Percentiles rank a stretch among this genome's conserved stretches.
Conservation (phyloP, 2,329 filamentous ascomycete genomes). For the Cryphonectria radicalis region DNA sequence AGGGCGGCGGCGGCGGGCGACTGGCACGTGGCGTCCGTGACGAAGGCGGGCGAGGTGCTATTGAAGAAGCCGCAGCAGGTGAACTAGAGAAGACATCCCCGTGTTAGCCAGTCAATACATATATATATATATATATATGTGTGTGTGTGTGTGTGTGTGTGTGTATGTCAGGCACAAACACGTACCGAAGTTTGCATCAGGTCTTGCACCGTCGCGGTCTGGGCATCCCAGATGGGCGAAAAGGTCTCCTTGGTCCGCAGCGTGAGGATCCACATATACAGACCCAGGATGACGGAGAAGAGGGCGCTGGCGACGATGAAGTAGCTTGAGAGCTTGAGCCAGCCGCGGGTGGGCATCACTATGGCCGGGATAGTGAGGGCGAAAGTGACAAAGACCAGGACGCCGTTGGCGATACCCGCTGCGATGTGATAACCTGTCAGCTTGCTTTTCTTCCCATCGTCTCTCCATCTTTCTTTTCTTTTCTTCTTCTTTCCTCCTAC, state of each 20-base stretch:
- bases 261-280: constrained; percentile 75
- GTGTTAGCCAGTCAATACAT: constrained; percentile 26
- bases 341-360: constrained; percentile 66
- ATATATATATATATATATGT: no score
- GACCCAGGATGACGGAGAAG: constrained; percentile 68
- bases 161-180: constrained; percentile 19
- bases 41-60: constrained; percentile 71
- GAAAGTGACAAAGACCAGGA: constrained; percentile 74
- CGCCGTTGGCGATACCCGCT: constrained; percentile 74
- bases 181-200: constrained; percentile 72
- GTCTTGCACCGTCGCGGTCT: constrained; percentile 62
- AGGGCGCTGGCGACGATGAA: constrained; percentile 64
- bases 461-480: background rate
- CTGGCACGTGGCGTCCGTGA: constrained; percentile 69
- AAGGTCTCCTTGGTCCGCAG: constrained; percentile 69
- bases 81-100: constrained; percentile 58
- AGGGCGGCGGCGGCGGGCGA: constrained; percentile 73
- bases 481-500: background rate
- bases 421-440: constrained; percentile 18
- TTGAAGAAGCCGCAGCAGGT: constrained; percentile 81
- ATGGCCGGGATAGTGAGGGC: constrained; percentile 72
- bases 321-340: constrained; percentile 72
- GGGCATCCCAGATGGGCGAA: constrained; percentile 61
- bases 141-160: no score
- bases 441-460: constrained; percentile 3